These are phyloP conservation scores for Lasiosphaeria hispida DNA, from an alignment of 495 filamentous ascomycete species.

Conservation along the genomic window DNA sequence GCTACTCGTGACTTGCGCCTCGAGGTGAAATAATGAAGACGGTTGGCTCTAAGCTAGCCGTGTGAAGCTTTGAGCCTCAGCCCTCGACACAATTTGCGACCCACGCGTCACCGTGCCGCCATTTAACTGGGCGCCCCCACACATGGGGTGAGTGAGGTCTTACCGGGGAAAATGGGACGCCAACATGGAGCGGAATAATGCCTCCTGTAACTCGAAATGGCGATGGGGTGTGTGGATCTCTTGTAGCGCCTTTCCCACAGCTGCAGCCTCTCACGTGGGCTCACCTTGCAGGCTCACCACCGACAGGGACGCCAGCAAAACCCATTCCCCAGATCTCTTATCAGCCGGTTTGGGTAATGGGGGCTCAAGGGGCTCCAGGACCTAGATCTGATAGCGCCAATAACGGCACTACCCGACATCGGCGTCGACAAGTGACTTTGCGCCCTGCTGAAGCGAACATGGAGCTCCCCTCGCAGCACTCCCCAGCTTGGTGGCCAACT, in stretches of 20 bases:
- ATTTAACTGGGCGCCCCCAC: conserved; percentile 1
- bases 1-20: conserved; percentile 12
- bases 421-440: conserved; percentile 18
- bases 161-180: neutral
- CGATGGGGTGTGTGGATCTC: neutral
- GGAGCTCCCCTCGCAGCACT: conserved; percentile 17
- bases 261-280: conserved; percentile 24
- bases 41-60: neutral
- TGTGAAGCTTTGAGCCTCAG: neutral
- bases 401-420: conserved; percentile 26
- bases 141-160: neutral
- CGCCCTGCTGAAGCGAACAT: conserved; percentile 1
- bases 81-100: neutral
- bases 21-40: neutral
- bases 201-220: no score
- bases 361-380: conserved; percentile 2
- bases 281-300: neutral
- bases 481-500: conserved; percentile 17
- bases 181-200: no score
- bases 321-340: conserved; percentile 20
- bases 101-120: neutral
- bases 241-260: conserved; percentile 9
- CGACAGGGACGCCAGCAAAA: neutral
- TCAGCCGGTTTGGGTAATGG: conserved; percentile 35
- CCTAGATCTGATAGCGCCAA: conserved; percentile 12